phyloP scores from a whole-genome alignment of 208 protist genomes.

The Crithidia sp. region DNA sequence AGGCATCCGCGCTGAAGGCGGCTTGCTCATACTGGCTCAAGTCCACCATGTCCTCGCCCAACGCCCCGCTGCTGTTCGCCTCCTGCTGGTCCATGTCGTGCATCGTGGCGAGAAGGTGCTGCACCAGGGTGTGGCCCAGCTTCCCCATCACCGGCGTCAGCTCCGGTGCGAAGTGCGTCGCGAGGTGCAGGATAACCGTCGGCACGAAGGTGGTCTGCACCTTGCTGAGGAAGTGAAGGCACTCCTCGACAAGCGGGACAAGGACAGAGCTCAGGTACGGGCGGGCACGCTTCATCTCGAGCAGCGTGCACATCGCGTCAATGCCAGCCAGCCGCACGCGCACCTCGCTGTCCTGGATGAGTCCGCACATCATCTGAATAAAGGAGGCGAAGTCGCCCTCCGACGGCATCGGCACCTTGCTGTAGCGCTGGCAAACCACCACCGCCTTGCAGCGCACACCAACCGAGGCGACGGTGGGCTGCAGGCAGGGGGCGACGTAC shows the following conservation, averaged over 20 bases:
- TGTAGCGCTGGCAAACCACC: constrained; percentile 84
- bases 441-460: constrained; percentile 84
- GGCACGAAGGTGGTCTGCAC: constrained; percentile 91
- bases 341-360: constrained; percentile 71
- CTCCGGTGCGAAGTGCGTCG: constrained; percentile 86
- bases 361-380: constrained; percentile 67
- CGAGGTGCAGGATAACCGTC: constrained; percentile 79
- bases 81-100: constrained; percentile 76
- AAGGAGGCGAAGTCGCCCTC: constrained; percentile 83
- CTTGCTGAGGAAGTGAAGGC: constrained; percentile 74
- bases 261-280: constrained; percentile 69
- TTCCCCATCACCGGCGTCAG: constrained; percentile 75
- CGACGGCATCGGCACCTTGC: constrained; percentile 75
- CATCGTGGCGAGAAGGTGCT: constrained; percentile 79
- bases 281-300: constrained; percentile 81
- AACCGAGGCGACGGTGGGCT: constrained; percentile 47
- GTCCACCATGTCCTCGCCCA: constrained; percentile 17
- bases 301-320: constrained; percentile 84
- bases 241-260: constrained; percentile 85
- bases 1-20: constrained; percentile 73
- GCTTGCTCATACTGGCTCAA: constrained; percentile 51
- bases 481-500: constrained; percentile 78
- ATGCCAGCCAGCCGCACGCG: constrained; percentile 82
- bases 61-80: constrained; percentile 8
- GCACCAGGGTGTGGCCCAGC: constrained; percentile 71